phyloP scores from a whole-genome alignment of 176 grass and related monocot species.

The Oryza australiensis region DNA sequence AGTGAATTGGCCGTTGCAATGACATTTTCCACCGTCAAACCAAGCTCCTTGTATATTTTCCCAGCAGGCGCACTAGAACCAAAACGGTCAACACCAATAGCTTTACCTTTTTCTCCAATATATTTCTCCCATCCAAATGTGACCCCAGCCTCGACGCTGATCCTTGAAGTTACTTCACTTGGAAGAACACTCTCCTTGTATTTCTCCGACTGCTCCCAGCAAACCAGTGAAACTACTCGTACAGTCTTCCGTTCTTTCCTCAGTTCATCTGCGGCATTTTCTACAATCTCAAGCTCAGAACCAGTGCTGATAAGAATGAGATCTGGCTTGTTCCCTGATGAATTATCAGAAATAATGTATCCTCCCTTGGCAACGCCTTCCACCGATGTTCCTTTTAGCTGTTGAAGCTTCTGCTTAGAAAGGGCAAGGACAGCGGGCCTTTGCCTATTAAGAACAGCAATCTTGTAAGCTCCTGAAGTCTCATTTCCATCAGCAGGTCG shows the following conservation, averaged over 20 bases:
- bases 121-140: slow-evolving; percentile 62
- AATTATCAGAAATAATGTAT: slow-evolving; percentile 54
- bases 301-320: slow-evolving; percentile 58
- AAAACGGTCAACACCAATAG: slow-evolving; percentile 42
- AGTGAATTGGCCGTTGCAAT: slow-evolving; percentile 38
- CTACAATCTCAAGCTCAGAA: slow-evolving; percentile 60
- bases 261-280: slow-evolving; percentile 42
- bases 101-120: slow-evolving; percentile 45
- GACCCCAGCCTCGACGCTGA: slow-evolving; percentile 56
- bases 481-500: slow-evolving; percentile 67
- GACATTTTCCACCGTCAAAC: slow-evolving; percentile 52
- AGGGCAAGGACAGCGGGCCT: slow-evolving; percentile 53
- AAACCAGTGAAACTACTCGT: slow-evolving; percentile 63
- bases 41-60: slow-evolving; percentile 59
- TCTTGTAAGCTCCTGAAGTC: slow-evolving; percentile 50
- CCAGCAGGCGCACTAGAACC: slow-evolving; percentile 51
- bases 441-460: slow-evolving; percentile 45
- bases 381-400: slow-evolving; percentile 39
- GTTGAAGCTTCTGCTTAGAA: slow-evolving; percentile 55
- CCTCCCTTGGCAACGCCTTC: slow-evolving; percentile 54
- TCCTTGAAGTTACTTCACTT: slow-evolving; percentile 40
- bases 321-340: slow-evolving; percentile 46
- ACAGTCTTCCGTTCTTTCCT: slow-evolving; percentile 34
- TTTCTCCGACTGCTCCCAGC: slow-evolving; percentile 53
- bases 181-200: slow-evolving; percentile 55